Base-by-base conservation (phyloP, 306 rosid genomes). In the Cucurbita argyrosperma region DNA sequence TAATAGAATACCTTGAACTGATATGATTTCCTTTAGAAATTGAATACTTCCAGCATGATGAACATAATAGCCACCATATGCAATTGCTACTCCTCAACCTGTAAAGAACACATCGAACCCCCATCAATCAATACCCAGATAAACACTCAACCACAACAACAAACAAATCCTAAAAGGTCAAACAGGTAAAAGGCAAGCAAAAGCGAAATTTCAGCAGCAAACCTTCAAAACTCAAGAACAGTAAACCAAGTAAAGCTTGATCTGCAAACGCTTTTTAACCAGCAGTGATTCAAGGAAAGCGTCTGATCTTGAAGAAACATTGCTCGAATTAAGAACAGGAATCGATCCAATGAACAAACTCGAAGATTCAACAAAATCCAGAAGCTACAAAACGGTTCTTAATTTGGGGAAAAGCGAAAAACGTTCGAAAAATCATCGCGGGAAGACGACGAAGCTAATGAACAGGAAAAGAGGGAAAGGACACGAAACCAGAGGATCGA, bases 171-270 rank as follows among this genome's bases (percentile, higher is more conserved):
- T 13, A 10, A 43, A 10, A 18, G 18, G 5, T 58, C 30, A 10
- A 65, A 37, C 11, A 40, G 9, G 79, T 81, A 79, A 80, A 74
- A 84, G 80, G 74, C 78, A 83, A 54, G 77, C 76, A 77, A 76
- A 50, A 77, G 52, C 10, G 71, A 43, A 65, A 65, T 5, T n/a
- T 65, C 10, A 81, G 84, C 83, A 37, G 89, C 88, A 69, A 86
- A 90, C 92, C 96, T 92, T 88, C 74, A 85, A 87, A 94, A 73
- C 74, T 82, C 85, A 58, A 83, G 82, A 70, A 83, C 87, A 46
- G 46, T 18, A 62, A 76, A 82, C 60, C 76, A 79, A 75, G 42
- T 56, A 30, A 57, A 74, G 79, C 95, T 85, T 86, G 77, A 76
- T 77, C 88, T 78, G 82, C 88, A 84, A 26, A 9, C 38, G 0